These are phyloP conservation scores for Sclerotinia sclerotiorum DNA, from an alignment of 2,329 filamentous ascomycete genomes.

Conservation along the genomic window DNA sequence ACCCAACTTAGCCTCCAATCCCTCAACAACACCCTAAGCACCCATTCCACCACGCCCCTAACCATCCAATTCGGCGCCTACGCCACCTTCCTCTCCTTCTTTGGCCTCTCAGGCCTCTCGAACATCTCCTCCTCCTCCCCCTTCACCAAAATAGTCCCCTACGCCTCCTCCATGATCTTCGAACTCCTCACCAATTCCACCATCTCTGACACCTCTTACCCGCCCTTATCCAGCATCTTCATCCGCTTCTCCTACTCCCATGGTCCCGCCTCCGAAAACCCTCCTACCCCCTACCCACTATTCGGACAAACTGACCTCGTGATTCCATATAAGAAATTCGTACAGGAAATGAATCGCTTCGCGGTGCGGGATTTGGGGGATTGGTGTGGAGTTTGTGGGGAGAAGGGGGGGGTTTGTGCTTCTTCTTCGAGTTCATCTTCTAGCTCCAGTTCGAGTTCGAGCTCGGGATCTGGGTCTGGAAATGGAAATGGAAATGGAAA, in stretches of 20 bases:
- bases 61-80: conserved; percentile 62
- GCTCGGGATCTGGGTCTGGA: conserved; percentile 28
- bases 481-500: conserved; percentile 18
- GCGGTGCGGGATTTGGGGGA: conserved; percentile 61
- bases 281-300: conserved; percentile 52
- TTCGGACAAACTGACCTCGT: conserved; percentile 57
- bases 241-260: conserved; percentile 64
- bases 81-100: conserved; percentile 62
- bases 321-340: conserved; percentile 70
- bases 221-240: conserved; percentile 49
- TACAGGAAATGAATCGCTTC: conserved; percentile 60
- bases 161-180: conserved; percentile 78
- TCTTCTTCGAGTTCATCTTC: conserved; percentile 38
- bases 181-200: conserved; percentile 64
- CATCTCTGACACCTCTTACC: conserved; percentile 47
- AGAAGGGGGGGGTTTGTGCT: conserved; percentile 65
- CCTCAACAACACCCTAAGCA: conserved; percentile 53
- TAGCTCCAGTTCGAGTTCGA: background rate
- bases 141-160: conserved; percentile 79
- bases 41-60: conserved; percentile 47
- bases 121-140: conserved; percentile 47
- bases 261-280: conserved; percentile 49
- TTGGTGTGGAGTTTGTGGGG: conserved; percentile 78
- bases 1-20: conserved; percentile 44
- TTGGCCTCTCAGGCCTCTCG: conserved; percentile 56